Percentiles rank a stretch among this genome's conserved stretches.
Evolutionary conservation across 2,329 filamentous ascomycete genomes (phyloP).

Genomic region (Coniochaeta hoffmannii): DNA sequence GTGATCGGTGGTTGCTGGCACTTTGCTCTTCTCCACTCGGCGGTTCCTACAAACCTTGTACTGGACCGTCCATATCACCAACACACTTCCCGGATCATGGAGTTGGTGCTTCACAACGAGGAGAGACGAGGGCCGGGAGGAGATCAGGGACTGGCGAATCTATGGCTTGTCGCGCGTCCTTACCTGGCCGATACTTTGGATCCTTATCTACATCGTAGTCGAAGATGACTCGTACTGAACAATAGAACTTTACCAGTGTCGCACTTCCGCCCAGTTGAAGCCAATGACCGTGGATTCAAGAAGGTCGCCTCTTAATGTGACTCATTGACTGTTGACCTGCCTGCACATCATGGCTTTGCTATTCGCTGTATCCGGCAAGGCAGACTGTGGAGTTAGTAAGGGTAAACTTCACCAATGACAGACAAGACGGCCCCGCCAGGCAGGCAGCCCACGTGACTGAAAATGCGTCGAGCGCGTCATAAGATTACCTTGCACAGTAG

Average conservation of each 20-base stretch:
- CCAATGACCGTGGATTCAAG: too few relatives aligned
- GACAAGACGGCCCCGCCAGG: background rate
- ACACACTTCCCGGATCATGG: too few relatives aligned
- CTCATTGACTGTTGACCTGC: background rate
- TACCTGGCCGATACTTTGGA: too few relatives aligned
- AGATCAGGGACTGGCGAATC: too few relatives aligned
- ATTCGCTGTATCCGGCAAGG: conserved; percentile 5
- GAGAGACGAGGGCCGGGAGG: too few relatives aligned
- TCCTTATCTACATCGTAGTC: too few relatives aligned
- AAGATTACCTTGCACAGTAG: background rate
- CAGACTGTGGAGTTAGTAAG: conserved; percentile 9
- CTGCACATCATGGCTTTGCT: background rate
- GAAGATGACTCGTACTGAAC: conserved; percentile 2
- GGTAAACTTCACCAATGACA: background rate
- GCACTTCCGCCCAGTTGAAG: too few relatives aligned
- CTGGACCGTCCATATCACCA: background rate
- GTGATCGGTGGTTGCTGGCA: too few relatives aligned
- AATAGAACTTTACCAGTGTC: background rate
- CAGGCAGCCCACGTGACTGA: background rate
- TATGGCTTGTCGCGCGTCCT: too few relatives aligned
- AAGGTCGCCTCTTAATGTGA: too few relatives aligned
- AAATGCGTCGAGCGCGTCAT: background rate
- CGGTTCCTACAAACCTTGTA: background rate
- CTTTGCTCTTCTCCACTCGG: background rate
- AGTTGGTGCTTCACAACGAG: too few relatives aligned